Base-by-base conservation (phyloP, 371 early-diverging fungal species). In the Dinochytrium kinnereticum region DNA sequence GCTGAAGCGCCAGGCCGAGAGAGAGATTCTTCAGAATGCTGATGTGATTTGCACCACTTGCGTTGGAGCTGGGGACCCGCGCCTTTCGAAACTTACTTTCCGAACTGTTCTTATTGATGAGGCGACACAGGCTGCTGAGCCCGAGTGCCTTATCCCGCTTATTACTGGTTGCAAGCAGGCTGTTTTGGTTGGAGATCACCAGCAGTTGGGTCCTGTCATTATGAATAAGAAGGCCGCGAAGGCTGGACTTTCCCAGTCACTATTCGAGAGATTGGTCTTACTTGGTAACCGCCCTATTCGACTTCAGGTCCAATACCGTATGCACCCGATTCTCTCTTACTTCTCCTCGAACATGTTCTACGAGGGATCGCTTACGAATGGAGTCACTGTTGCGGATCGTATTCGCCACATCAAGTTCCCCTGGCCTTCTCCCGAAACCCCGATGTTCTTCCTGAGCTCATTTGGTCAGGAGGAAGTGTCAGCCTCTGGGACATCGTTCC, bases 331-430 rank as follows among this genome's bases (percentile, higher is more conserved):
- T 75, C 84, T 99, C 17, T 96, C 96, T 3, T 97, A 95, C 80
- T 99, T 98, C 79, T 98, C 99, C 1, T 94, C 95, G 77, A 98
- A 99, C 82, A 96, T 96, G 94, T 99, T 99, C 76, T 99, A 99
- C 80, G 98, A 98, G 80, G 98, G 98, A 10, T 94, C 96, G 10
- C 87, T 99, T 26, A 95, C 95, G 79, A 97, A 98, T 75, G 98
- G 98, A 71, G 95, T 98, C 59, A 96, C 96, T 0, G 91, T 92
- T 0, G 90, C 89, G 55, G 96, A 98, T 77, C 93, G 98, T 72
- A 82, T 94, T n/a, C 88, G 96, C 34, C 89, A 85, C 67, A 87
- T 96, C 33, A 96, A 95, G 69, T 96, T 98, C 85, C 97, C 97
- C 0, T 98, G 98, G 97, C 98, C 98, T 19, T 90, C 88, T 0